A percentile compares a stretch with the other conserved stretches of the same genome.
Conservation (phyloP, 176 grass and related monocot species). For the Ensete ventricosum region DNA sequence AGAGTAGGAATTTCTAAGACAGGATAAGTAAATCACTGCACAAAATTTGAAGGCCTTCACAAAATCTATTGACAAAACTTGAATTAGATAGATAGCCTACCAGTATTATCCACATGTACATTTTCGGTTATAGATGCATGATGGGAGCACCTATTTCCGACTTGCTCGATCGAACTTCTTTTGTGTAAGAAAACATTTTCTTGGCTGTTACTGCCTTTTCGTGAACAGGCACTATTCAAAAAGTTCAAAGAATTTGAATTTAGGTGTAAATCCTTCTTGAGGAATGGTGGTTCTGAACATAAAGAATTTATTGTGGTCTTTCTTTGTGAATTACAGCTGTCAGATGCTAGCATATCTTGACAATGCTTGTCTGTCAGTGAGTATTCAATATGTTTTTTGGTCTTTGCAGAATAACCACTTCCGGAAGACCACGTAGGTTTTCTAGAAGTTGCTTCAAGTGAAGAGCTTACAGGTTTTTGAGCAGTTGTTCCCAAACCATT, state of each 20-base stretch:
- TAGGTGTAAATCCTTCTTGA: too few relatives aligned
- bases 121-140: not conserved
- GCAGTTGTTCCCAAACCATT: not conserved
- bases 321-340: too few relatives aligned
- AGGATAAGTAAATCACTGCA: conserved; percentile 10
- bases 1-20: conserved; percentile 11
- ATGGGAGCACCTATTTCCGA: too few relatives aligned
- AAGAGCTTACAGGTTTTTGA: not conserved
- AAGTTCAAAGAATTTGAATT: not conserved
- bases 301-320: too few relatives aligned
- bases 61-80: not conserved
- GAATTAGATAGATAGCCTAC: conserved; percentile 2
- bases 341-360: too few relatives aligned
- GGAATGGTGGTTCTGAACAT: too few relatives aligned
- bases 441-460: not conserved
- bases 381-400: too few relatives aligned
- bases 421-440: not conserved
- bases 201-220: too few relatives aligned
- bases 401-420: too few relatives aligned
- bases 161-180: too few relatives aligned
- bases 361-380: too few relatives aligned
- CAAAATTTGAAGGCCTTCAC: conserved; percentile 22
- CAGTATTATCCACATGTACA: conserved; percentile 10
- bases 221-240: not conserved
- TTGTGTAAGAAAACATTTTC: too few relatives aligned